Base-by-base conservation (phyloP, 208 protist genomes). In the Crithidia expoeki region DNA sequence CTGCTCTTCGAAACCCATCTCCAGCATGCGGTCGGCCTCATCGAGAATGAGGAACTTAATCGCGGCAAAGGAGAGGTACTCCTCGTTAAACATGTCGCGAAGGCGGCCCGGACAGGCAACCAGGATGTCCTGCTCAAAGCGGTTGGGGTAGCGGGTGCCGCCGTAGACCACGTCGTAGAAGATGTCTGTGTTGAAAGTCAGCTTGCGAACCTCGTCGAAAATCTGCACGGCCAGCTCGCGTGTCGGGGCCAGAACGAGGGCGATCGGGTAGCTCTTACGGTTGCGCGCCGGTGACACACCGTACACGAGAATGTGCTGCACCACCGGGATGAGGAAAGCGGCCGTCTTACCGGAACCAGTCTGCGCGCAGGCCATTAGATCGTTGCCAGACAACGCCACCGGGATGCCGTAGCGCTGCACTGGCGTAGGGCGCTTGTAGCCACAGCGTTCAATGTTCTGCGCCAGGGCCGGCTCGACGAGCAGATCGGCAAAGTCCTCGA, bases 1-100 rank as follows among this genome's bases (percentile, higher is more conserved):
- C 86, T 99, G 98, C 68, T 98, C 97, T 77, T 99, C 98, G 68
- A 99, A 99, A 47, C 98, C 98, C 98, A 99, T 99, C 84, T 99
- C 98, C 30, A 99, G 86, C 98, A 99, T 99, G 65, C 98, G 95
- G 80, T 99, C 98, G 11, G 98, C 98, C 80, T 99, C 98, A 77
- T 99, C 98, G 25, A 99, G 90, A 53, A 98, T 89, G 28, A 99
- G 87, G 73, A 97, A 99, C 62, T 94, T 94, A 66, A 97, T 91
- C 32, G 74, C 51, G 14, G 73, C 68, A 59, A 99, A 88, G 42
- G 88, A 95, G 42, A 99, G 76, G 40, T 75, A 69, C 65, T 75
- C 68, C 64, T 88, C 83, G 60, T 90, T 88, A 80, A 92, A 95
- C 55, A 97, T 78, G 75, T 97, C 94, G 68, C 89, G 88, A 69